Evolutionary conservation across 257 asterid genomes (phyloP).

Genomic region (Phtheirospermum japonicum): DNA sequence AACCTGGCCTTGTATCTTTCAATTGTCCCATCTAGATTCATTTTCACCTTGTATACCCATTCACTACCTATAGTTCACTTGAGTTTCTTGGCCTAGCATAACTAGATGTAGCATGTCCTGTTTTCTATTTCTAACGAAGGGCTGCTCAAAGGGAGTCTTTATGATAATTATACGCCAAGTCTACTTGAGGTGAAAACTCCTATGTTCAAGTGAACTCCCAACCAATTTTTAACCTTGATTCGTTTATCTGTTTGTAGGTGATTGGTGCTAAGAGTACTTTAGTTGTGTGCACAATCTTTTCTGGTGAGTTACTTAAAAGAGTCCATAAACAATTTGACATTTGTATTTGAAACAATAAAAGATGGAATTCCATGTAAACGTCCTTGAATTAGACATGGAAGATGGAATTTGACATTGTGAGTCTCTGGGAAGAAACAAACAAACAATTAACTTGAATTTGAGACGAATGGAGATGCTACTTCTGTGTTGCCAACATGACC

Average conservation of each 20-base stretch:
- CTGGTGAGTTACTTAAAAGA: not conserved
- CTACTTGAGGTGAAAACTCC: not conserved
- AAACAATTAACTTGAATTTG: not conserved
- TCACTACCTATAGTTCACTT: not conserved
- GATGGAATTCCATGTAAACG: not conserved
- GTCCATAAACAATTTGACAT: not conserved
- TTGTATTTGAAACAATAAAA: not conserved
- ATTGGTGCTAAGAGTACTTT: not conserved
- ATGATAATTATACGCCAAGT: not conserved
- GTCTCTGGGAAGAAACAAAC: not conserved
- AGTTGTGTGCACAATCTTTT: not conserved
- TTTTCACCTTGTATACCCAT: too few relatives aligned
- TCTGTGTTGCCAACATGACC: slow-evolving; percentile 6
- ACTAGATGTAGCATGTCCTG: not conserved
- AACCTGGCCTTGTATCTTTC: too few relatives aligned
- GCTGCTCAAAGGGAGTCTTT: not conserved
- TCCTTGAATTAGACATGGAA: not conserved
- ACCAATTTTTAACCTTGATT: not conserved
- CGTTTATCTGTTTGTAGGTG: not conserved
- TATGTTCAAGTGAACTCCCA: not conserved
- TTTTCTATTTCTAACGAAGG: not conserved
- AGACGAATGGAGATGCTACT: not conserved
- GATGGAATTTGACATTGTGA: not conserved
- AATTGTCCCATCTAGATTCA: too few relatives aligned
- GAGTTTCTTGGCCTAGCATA: slow-evolving; percentile 1